Conservation (phyloP, 2,329 filamentous ascomycete genomes). For the Colletotrichum limetticola region DNA sequence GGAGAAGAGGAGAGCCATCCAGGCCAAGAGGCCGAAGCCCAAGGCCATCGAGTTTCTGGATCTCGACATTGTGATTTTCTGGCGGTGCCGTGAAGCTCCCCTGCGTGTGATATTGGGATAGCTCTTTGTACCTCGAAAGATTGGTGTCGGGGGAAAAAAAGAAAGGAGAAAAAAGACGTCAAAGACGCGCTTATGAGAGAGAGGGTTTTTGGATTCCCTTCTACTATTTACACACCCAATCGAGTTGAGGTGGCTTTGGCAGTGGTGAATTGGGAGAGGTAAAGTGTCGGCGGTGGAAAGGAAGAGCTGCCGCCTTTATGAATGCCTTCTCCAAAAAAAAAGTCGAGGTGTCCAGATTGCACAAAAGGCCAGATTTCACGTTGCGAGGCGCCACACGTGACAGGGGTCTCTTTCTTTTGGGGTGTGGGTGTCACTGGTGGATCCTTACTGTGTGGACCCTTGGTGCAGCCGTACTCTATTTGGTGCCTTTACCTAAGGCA, state of each 20-base stretch:
- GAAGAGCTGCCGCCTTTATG: constrained; percentile 46
- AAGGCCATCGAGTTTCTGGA: constrained; percentile 77
- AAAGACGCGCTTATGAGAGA: constrained; percentile 4
- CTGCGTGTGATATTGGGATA: neutral
- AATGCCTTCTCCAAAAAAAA: constrained; percentile 46
- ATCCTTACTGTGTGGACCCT: constrained; percentile 37
- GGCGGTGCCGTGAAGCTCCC: constrained; percentile 34
- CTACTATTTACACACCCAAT: constrained; percentile 33
- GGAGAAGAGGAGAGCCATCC: constrained; percentile 89
- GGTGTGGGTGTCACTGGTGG: constrained; percentile 1
- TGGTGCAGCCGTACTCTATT: neutral
- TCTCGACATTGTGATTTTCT: constrained; percentile 55
- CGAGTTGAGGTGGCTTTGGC: constrained; percentile 31
- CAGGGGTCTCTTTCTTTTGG: constrained; percentile 36
- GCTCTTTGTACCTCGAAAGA: constrained; percentile 9
- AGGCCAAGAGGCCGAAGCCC: constrained; percentile 89
- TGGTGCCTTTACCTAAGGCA: neutral
- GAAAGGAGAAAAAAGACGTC: neutral
- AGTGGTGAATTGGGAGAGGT: constrained; percentile 25
- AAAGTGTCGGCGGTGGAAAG: constrained; percentile 38
- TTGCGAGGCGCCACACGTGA: constrained; percentile 44
- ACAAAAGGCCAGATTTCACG: constrained; percentile 62
- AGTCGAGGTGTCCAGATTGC: constrained; percentile 57
- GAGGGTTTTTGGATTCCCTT: constrained; percentile 24
- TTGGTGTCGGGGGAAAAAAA: constrained; percentile 11